phyloP scores from a whole-genome alignment of 2,329 filamentous ascomycete species.

The Monosporascus sp. region DNA sequence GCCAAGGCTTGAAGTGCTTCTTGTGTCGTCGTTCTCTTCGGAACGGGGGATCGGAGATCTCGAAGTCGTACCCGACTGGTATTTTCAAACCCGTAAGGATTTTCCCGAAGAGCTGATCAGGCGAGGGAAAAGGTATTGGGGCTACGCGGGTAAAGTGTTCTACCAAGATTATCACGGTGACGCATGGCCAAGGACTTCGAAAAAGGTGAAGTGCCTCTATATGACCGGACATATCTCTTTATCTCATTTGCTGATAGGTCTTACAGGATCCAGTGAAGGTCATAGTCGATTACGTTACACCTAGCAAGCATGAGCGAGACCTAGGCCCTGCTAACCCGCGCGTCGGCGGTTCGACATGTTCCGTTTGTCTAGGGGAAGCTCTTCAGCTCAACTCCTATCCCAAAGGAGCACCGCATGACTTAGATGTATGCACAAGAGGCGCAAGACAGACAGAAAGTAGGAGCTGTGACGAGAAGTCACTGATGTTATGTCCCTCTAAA shows the following conservation, averaged over 20 bases:
- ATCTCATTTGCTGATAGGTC: no score
- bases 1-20: constrained; percentile 8
- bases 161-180: no score
- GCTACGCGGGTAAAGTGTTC: no score
- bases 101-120: not conserved
- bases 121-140: no score
- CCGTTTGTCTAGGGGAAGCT: constrained; percentile 7
- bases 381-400: constrained; percentile 7
- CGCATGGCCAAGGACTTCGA: no score
- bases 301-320: constrained; percentile 5
- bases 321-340: no score
- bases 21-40: constrained; percentile 7
- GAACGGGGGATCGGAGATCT: constrained; percentile 6
- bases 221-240: no score
- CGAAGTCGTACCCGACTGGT: constrained; percentile 10
- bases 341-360: constrained; percentile 4
- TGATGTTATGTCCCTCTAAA: no score
- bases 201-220: no score
- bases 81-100: not conserved
- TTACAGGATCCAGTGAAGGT: constrained; percentile 7
- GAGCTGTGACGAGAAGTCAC: no score
- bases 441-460: no score
- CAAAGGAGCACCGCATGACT: constrained; percentile 3
- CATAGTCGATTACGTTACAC: constrained; percentile 13
- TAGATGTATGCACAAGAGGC: constrained; percentile 6